Evolutionary conservation across 345 rosid genomes (phyloP), one percentile per base, ranked within the genome.

Genomic region (Brassica juncea): DNA sequence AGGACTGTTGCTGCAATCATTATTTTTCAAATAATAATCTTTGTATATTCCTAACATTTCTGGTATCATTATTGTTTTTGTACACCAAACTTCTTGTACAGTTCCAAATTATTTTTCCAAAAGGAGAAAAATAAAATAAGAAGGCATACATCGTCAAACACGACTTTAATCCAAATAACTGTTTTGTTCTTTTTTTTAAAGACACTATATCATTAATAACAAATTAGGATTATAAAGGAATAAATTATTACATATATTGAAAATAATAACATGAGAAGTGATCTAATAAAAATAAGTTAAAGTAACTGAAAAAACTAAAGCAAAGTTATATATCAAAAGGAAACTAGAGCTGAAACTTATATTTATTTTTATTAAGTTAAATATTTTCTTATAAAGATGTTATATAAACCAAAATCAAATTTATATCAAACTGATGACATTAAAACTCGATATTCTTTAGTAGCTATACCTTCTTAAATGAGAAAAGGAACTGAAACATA

Each of bases 1-100:
- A 44, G 73, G 42, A 72, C 69, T 67, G 73, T 66, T 79, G 77
- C 47, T 79, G 70, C 74, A 79, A 79, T 79, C 82, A 79, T 68
- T 79, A 61, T 34, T 21, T 59, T 37, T 59, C 44, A 47, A 44
- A 68, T 25, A 23, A 66, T 73, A 11, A 58, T 63, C 30, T 23
- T 70, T n/a, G 57, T 59, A 19, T 37, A 19, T 72, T 77, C 60
- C 34, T 61, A 44, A 68, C 70, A 9, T 79, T 60, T 79, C 78
- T 47, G 34, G 70, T 73, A 19, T 57, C 70, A 68, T 44, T 73
- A 60, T 68, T 73, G 4, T 64, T 31, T 8, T 14, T 64, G 44
- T 59, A 60, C 72, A 67, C 78, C 57, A 67, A 79, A 60, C 70
- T 32, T 61, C 60, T 57, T 15, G 23, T 79, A 72, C 39, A 60